These are phyloP conservation scores for Heliocybe sulcata DNA, from an alignment of 1,284 basidiomycete genomes.

Conservation along the genomic window DNA sequence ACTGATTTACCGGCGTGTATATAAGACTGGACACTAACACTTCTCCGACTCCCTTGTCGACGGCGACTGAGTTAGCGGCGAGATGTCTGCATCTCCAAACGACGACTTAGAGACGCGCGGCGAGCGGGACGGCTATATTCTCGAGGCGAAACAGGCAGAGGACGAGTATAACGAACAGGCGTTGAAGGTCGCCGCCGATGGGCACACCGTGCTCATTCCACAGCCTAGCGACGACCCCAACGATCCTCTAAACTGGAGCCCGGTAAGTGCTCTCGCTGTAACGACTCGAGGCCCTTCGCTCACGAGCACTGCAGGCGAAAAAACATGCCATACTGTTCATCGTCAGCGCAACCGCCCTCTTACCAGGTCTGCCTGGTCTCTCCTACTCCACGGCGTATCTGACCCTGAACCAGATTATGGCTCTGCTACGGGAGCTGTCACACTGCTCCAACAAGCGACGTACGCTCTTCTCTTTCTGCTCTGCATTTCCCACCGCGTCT, in stretches of 20 bases:
- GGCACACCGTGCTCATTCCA: slow-evolving; percentile 4
- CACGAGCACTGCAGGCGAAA: neutral
- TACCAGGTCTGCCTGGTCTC: neutral
- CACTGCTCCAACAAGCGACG: slow-evolving; percentile 2
- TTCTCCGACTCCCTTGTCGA: neutral
- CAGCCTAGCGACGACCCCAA: slow-evolving; percentile 6
- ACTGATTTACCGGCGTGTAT: too few species aligned
- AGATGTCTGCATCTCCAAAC: neutral
- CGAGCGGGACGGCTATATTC: slow-evolving; percentile 1
- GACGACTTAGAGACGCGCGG: neutral
- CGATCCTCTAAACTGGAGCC: slow-evolving; percentile 5
- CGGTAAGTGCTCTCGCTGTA: neutral
- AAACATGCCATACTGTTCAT: slow-evolving; percentile 1
- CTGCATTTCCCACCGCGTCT: neutral
- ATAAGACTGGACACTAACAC: too few species aligned
- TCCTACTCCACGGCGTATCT: neutral
- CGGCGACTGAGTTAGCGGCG: neutral
- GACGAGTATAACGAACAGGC: neutral
- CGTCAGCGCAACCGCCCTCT: neutral
- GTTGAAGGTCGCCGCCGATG: neutral
- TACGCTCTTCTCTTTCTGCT: neutral
- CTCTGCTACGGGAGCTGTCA: neutral
- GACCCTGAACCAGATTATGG: neutral
- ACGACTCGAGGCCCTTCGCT: neutral
- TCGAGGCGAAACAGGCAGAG: neutral